Conservation (phyloP, 441 rosid genomes). For the Pelargonium myrrhifolium region DNA sequence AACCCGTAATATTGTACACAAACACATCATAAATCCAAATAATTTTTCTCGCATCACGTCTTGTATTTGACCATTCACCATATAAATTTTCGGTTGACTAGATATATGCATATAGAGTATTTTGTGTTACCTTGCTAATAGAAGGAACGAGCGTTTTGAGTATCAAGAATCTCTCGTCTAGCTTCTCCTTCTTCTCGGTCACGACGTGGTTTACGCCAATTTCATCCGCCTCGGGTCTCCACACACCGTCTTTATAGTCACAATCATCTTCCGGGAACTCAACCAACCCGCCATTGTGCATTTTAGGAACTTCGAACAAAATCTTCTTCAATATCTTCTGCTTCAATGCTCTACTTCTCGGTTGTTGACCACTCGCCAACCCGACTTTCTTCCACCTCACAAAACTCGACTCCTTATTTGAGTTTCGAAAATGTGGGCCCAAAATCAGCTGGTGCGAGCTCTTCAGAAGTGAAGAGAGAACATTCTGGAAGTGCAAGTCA, state of each 20-base stretch:
- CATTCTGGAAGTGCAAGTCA: slow-evolving; percentile 64
- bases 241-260: slow-evolving; percentile 25
- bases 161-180: slow-evolving; percentile 42
- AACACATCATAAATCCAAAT: too few relatives aligned
- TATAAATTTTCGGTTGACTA: background rate
- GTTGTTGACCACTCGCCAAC: slow-evolving; percentile 13
- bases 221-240: slow-evolving; percentile 50
- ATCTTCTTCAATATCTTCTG: slow-evolving; percentile 67
- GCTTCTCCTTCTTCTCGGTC: slow-evolving; percentile 47
- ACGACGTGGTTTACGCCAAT: slow-evolving; percentile 31
- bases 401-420: slow-evolving; percentile 53
- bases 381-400: slow-evolving; percentile 46
- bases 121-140: slow-evolving; percentile 50
- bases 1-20: too few relatives aligned
- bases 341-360: slow-evolving; percentile 17
- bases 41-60: too few relatives aligned
- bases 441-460: slow-evolving; percentile 50
- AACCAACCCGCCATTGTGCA: slow-evolving; percentile 35
- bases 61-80: too few relatives aligned
- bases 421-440: slow-evolving; percentile 41
- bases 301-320: slow-evolving; percentile 57
- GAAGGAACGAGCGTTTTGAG: slow-evolving; percentile 71
- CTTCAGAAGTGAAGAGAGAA: slow-evolving; percentile 56
- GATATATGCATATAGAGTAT: background rate
- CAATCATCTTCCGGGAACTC: slow-evolving; percentile 32